These are phyloP conservation scores for Xanthoceras sorbifolium DNA, from an alignment of 345 rosid species.

Conservation along the genomic window DNA sequence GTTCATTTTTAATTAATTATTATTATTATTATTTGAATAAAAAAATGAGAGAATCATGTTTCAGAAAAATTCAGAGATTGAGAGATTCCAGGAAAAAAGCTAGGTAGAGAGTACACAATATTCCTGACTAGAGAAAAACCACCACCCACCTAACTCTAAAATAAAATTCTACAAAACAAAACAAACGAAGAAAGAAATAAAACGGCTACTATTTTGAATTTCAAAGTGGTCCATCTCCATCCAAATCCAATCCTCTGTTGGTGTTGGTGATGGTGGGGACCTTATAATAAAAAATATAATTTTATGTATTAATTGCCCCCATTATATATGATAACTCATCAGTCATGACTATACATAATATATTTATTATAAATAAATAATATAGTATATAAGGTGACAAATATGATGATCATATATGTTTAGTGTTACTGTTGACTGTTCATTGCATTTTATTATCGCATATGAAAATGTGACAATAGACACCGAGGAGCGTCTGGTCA, in stretches of 20 bases:
- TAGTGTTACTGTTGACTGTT: not conserved
- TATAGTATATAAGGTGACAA: not conserved
- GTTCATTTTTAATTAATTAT: too few relatives aligned
- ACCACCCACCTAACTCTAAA: slow-evolving; percentile 20
- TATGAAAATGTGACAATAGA: not conserved
- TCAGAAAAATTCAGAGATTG: slow-evolving; percentile 7
- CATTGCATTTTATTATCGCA: not conserved
- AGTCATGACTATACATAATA: not conserved
- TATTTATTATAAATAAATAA: not conserved
- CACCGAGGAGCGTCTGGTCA: not conserved
- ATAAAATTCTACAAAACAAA: slow-evolving; percentile 10
- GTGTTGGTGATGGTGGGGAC: slow-evolving; percentile 16
- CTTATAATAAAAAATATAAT: not conserved
- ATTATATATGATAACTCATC: not conserved
- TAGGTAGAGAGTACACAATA: slow-evolving; percentile 24
- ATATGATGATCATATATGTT: not conserved
- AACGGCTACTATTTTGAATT: slow-evolving; percentile 31
- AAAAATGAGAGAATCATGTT: not conserved
- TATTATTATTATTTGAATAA: too few relatives aligned
- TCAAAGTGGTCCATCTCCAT: slow-evolving; percentile 35
- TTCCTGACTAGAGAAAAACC: slow-evolving; percentile 36
- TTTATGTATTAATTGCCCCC: not conserved
- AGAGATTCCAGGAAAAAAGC: too few relatives aligned
- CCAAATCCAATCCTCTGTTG: not conserved
- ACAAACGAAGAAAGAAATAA: not conserved